phyloP scores from a whole-genome alignment of 2,329 filamentous ascomycete species.

The Teratosphaeria zuluensis region DNA sequence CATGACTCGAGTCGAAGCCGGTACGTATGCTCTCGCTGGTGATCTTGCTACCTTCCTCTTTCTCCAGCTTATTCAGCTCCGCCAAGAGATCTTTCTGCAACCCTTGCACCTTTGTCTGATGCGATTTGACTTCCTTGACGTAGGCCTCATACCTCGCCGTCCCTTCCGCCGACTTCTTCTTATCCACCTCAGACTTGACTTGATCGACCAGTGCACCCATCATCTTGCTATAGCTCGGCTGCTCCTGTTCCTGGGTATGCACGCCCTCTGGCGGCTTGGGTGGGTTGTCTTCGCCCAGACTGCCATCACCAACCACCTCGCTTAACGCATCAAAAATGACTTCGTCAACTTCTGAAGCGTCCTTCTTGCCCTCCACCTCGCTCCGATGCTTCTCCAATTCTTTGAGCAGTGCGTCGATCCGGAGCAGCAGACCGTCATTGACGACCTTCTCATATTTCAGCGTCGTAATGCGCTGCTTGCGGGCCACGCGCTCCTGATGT shows the following conservation, averaged over 20 bases:
- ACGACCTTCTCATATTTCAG: constrained; percentile 86
- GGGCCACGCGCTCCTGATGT: constrained; percentile 77
- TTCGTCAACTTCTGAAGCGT: constrained; percentile 58
- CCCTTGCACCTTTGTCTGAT: constrained; percentile 66
- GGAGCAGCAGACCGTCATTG: constrained; percentile 80
- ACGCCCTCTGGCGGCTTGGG: constrained; percentile 73
- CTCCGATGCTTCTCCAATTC: constrained; percentile 65
- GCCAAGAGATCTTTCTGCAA: constrained; percentile 65
- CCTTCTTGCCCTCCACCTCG: constrained; percentile 46
- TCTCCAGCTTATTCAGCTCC: constrained; percentile 74
- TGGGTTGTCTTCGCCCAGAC: constrained; percentile 62
- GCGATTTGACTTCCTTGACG: constrained; percentile 64
- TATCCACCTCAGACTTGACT: constrained; percentile 76
- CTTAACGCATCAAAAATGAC: constrained; percentile 84
- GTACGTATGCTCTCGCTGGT: constrained; percentile 84
- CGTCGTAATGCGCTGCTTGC: constrained; percentile 80
- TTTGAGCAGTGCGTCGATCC: constrained; percentile 69
- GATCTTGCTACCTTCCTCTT: constrained; percentile 78
- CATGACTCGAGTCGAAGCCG: constrained; percentile 80
- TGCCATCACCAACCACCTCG: constrained; percentile 55
- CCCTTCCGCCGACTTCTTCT: constrained; percentile 53
- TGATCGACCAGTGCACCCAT: constrained; percentile 93
- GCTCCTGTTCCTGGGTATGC: constrained; percentile 56
- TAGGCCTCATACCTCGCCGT: constrained; percentile 60
- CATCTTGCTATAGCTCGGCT: constrained; percentile 90